Evolutionary conservation across 768 basidiomycete species (phyloP), one percentile per base, ranked within the genome.

Genomic region (Lactarius hengduanensis): DNA sequence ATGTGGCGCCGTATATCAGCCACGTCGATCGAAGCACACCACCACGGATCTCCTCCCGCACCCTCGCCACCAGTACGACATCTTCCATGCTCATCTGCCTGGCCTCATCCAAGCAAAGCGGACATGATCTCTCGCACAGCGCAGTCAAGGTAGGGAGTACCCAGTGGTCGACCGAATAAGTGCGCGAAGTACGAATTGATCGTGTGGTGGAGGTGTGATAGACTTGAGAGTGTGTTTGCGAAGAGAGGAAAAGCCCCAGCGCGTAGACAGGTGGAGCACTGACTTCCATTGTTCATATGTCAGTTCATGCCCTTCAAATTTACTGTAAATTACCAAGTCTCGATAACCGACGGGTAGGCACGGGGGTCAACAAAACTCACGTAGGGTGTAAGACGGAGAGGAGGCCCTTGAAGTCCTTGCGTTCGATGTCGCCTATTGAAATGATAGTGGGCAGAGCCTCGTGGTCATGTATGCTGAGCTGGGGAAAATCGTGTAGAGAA

Each of bases 171-270:
- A 58, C 36, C 13, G 36, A 34, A 41, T 63, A 57, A 3, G 56
- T 15, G 47, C 60, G 67, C 30, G 40, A 63, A 55, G 47, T 2
- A 65, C 43, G 13, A 68, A 30, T 50, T 61, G 43, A 22, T 65
- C 59, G 59, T 53, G 54, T 10, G 67, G 26, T 7, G 36, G 54
- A 26, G 55, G 59, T 15, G 34, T 38, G 6, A 68, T 36, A 4
- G 45, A 53, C 16, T n/a, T 36, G 15, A 68, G 20, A 1, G 67
- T 36, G 22, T 56, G 59, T 59, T n/a, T 43, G 18, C 53, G 61
- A 10, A 56, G 15, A 63, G 57, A 67, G 55, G 68, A 74, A 68
- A 64, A 75, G 60, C 63, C 76, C 76, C 28, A 80, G 61, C 15
- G 76, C 69, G 72, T 62, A 15, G 71, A 70, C 36, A n/a, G 45